Conservation (phyloP, 164 flowering plant species). For the Cinnamomum chago region DNA sequence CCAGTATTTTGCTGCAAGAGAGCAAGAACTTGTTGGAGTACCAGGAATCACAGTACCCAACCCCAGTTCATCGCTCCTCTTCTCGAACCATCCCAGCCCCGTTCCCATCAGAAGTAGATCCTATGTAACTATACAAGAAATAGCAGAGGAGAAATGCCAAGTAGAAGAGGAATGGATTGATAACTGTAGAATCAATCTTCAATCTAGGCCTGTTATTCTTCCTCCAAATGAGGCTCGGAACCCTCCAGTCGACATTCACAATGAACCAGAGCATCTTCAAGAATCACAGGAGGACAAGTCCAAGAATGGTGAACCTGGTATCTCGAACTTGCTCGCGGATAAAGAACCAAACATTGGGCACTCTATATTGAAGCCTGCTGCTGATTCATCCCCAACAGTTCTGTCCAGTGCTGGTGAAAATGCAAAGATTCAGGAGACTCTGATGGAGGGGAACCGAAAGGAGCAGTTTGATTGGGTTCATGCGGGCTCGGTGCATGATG, state of each 20-base stretch:
- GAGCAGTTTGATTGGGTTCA: constrained; percentile 9
- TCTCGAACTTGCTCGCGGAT: neutral
- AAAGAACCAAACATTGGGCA: constrained; percentile 15
- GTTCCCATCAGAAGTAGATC: constrained; percentile 23
- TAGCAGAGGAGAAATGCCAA: constrained; percentile 38
- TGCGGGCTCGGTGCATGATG: constrained; percentile 1
- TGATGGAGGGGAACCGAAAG: constrained; percentile 14
- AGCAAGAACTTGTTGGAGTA: constrained; percentile 21
- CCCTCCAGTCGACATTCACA: constrained; percentile 6
- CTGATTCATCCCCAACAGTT: neutral
- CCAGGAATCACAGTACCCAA: constrained; percentile 27
- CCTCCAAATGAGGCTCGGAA: constrained; percentile 16
- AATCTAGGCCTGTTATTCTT: constrained; percentile 7
- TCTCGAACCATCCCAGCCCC: constrained; percentile 23
- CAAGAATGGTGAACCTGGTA: constrained; percentile 9
- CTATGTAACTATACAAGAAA: constrained; percentile 46
- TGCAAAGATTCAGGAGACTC: constrained; percentile 8
- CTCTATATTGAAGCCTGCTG: neutral
- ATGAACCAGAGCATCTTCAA: constrained; percentile 13
- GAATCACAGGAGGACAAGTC: constrained; percentile 22
- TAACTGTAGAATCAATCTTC: constrained; percentile 11
- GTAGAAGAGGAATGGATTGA: constrained; percentile 15
- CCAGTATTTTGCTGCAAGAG: constrained; percentile 32
- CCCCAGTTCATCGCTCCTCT: constrained; percentile 26
- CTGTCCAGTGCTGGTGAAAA: neutral